Base-by-base conservation (phyloP, 2,329 filamentous ascomycete species). In the Sporothrix mexicana region DNA sequence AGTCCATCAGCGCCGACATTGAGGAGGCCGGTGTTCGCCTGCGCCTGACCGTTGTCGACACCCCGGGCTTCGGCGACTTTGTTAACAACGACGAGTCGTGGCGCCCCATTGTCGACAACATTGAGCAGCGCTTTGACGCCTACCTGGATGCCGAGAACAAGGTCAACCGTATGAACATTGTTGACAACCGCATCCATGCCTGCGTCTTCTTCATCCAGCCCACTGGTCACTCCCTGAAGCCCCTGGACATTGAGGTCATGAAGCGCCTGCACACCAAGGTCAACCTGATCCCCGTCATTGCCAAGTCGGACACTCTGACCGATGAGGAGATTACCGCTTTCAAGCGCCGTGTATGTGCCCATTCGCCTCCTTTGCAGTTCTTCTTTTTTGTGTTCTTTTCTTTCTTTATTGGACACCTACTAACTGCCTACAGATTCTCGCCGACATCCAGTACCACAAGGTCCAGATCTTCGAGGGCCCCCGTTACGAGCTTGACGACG, bases 181-280 rank as follows among this genome's bases (percentile, higher is more conserved):
- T 99, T 76, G 96, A 99, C 86, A 99, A 98, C 88, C 93, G 96
- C 79, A 97, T 99, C 76, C 96, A 99, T 80, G 96, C 96, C 72
- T 98, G 97, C 80, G 96, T 99, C 76, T 99, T 98, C 90, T 99
- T 99, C 87, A 98, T 99, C 79, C 95, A 99, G 86, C 96, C 96
- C 77, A 99, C 96, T 45, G 96, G 96, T 75, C 96, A 99, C 88
- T 97, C 96, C 47, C 87, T 99, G 80, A 99, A 99, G 91, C 96
- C 96, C 76, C 88, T 99, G 77, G 96, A 99, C 81, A 97, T 99
- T 77, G 96, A 99, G 87, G 96, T 99, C 77, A 99, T 99, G 96
- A 95, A 95, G 84, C 92, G 96, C 81, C 91, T 99, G 75, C 96
- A 99, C 87, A 98, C 95, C 90, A 98, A 98, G 91, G 96, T 99